Conservation (phyloP, 768 basidiomycete species). For the Neoboletus brunneissimus region DNA sequence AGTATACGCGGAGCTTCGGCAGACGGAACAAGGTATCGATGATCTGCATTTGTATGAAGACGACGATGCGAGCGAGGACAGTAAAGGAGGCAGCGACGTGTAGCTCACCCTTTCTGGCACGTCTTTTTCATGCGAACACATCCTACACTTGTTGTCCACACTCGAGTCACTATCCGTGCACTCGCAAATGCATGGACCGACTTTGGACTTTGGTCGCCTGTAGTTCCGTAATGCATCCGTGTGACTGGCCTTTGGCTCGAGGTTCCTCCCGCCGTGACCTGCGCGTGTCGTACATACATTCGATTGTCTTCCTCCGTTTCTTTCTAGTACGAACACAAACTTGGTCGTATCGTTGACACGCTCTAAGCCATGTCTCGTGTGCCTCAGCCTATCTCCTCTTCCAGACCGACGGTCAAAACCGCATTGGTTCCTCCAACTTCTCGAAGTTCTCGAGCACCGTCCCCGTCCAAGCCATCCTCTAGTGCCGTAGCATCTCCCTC, state of each 20-base stretch:
- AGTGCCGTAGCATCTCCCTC: constrained; percentile 23
- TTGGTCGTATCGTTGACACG: background rate
- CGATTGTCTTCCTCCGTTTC: background rate
- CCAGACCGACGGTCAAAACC: constrained; percentile 32
- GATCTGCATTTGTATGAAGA: constrained; percentile 21
- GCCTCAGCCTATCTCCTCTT: constrained; percentile 31
- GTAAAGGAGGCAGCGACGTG: background rate
- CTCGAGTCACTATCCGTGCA: background rate
- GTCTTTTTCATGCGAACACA: background rate
- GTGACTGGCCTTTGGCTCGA: constrained; percentile 6
- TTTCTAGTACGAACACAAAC: constrained; percentile 7
- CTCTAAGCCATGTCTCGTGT: constrained; percentile 38
- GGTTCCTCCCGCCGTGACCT: background rate
- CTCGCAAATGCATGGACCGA: background rate
- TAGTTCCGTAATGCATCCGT: constrained; percentile 20
- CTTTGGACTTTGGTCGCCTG: background rate
- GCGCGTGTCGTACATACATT: constrained; percentile 1
- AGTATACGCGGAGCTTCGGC: constrained; percentile 26
- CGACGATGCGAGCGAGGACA: constrained; percentile 16
- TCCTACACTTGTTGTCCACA: background rate
- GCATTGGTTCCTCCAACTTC: constrained; percentile 27
- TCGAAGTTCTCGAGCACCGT: constrained; percentile 31
- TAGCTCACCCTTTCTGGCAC: background rate
- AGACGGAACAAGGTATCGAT: constrained; percentile 15
- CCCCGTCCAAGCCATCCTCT: constrained; percentile 30